Evolutionary conservation across 192 early-diverging fungal species (phyloP), one percentile per base, ranked within the genome.

Genomic region (Gigaspora rosea): DNA sequence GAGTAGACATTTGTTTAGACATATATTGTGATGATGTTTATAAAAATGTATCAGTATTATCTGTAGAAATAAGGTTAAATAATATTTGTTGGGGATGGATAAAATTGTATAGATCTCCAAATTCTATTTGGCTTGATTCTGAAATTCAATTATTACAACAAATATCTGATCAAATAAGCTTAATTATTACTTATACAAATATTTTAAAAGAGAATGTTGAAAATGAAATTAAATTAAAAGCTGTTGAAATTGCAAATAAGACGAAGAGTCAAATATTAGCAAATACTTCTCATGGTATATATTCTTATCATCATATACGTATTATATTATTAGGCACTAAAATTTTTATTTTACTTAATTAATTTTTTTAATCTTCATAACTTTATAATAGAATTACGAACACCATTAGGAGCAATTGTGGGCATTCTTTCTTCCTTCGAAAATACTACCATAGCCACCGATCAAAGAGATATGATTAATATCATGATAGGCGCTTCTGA

Each of bases 391-490:
- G n/a, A n/a, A n/a, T n/a, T n/a, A n/a, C n/a, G n/a, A n/a, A n/a
- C n/a, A n/a, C n/a, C n/a, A 13, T 80, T 84, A n/a, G 83, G 83
- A 52, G 83, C 83, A 7, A 84, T 84, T 69, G 78, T 84, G 1
- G 83, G 83, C 36, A 79, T 80, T n/a, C 69, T 84, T 11, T 82
- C 80, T 47, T 80, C 83, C 36, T 66, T 84, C 11, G 83, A 84
- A 73, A 80, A 82, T n/a, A 80, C 83, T 22, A 76, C 72, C 15
- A 51, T 84, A 59, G 76, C 80, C 3, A 71, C 74, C n/a, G 83
- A 84, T 32, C 83, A 84, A 62, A 76, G 68, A 32, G 83, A 84
- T 32, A 84, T 84, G 83, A 71, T 84, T 69, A 78, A 84, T 59
- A 82, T 84, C 32, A 84, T 84, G 83, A 79, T 80, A 27, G 75